phyloP scores from a whole-genome alignment of 2,329 filamentous ascomycete species.

The Esteya vermicola region DNA sequence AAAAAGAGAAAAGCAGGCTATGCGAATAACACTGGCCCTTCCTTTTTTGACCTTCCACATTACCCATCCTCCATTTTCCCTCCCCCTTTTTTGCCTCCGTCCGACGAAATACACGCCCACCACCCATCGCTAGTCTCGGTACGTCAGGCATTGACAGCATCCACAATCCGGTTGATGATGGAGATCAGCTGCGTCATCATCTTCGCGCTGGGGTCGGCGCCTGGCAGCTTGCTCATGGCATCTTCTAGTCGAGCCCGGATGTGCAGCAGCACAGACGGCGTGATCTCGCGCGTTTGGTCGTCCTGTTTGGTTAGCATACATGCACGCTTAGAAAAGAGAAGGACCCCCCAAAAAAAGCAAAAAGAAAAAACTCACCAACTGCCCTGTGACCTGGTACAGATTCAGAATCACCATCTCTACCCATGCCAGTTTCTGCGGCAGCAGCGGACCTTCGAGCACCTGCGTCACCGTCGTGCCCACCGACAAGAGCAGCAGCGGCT shows the following conservation, averaged over 20 bases:
- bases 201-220: slow-evolving; percentile 32
- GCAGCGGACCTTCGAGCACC: slow-evolving; percentile 35
- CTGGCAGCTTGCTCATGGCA: slow-evolving; percentile 33
- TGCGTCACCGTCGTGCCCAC: slow-evolving; percentile 50
- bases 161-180: slow-evolving; percentile 18
- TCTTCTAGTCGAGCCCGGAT: slow-evolving; percentile 37
- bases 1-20: neutral
- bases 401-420: slow-evolving; percentile 44
- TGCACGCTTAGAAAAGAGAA: neutral
- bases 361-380: slow-evolving; percentile 29
- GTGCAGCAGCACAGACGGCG: slow-evolving; percentile 41
- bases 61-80: neutral
- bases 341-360: neutral
- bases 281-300: slow-evolving; percentile 37
- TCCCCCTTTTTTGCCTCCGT: too few species aligned
- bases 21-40: neutral
- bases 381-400: slow-evolving; percentile 32
- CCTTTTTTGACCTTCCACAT: neutral
- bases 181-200: slow-evolving; percentile 29
- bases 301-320: too few species aligned
- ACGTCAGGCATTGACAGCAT: too few species aligned
- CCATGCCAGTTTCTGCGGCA: slow-evolving; percentile 44
- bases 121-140: too few species aligned
- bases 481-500: slow-evolving; percentile 47
- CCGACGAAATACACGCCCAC: too few species aligned